phyloP scores from a whole-genome alignment of 2,329 filamentous ascomycete genomes.

The Pseudogymnoascus sp. region DNA sequence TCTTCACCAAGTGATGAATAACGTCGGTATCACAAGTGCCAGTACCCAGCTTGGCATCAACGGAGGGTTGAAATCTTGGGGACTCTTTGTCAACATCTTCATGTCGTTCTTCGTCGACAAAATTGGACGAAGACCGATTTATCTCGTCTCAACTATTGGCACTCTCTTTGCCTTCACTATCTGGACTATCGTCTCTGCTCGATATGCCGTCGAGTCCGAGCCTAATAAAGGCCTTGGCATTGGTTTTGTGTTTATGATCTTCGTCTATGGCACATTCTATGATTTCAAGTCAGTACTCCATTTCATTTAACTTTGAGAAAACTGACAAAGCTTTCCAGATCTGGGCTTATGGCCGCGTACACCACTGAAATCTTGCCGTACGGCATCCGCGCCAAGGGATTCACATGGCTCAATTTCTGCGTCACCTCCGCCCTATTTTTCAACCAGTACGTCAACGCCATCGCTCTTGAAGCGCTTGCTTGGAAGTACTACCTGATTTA shows the following conservation, averaged over 20 bases:
- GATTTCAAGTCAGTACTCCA: constrained; percentile 52
- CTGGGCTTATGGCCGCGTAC: constrained; percentile 34
- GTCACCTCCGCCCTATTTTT: constrained; percentile 40
- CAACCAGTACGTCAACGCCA: constrained; percentile 37
- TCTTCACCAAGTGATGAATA: constrained; percentile 16
- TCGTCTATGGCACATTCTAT: constrained; percentile 53
- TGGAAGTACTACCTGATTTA: constrained; percentile 40
- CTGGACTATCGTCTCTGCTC: constrained; percentile 34
- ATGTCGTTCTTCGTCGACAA: constrained; percentile 27
- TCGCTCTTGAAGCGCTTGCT: constrained; percentile 31
- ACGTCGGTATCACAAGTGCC: constrained; percentile 17
- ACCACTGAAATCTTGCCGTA: constrained; percentile 53
- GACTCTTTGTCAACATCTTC: constrained; percentile 21
- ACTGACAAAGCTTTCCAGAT: background rate
- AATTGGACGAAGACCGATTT: constrained; percentile 41
- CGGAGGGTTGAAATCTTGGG: constrained; percentile 25
- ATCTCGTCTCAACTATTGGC: constrained; percentile 36
- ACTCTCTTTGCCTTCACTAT: constrained; percentile 25
- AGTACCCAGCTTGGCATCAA: constrained; percentile 21
- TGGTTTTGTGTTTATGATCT: constrained; percentile 51
- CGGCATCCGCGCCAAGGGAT: constrained; percentile 37
- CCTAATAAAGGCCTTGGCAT: constrained; percentile 37
- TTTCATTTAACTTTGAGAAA: constrained; percentile 30
- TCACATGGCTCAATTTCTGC: constrained; percentile 24
- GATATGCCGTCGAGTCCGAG: constrained; percentile 18